These are phyloP conservation scores for Fusarium sp. DNA, from an alignment of 2,329 filamentous ascomycete genomes.

Conservation along the genomic window DNA sequence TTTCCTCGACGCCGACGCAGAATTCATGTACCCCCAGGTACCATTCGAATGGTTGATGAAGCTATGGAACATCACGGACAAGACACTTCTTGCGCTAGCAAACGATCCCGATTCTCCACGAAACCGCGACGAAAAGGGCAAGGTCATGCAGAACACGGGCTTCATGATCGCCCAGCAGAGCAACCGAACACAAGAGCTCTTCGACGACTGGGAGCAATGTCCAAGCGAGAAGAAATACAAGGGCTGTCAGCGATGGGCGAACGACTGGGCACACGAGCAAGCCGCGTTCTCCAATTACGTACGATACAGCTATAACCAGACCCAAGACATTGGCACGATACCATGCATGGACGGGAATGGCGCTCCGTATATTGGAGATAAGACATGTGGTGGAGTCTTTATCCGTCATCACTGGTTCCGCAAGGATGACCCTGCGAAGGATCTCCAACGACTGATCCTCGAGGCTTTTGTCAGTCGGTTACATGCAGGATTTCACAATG, in stretches of 20 bases:
- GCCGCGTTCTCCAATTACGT: slow-evolving; percentile 41
- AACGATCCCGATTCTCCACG: slow-evolving; percentile 52
- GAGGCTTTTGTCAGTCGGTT: slow-evolving; percentile 1
- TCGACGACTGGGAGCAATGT: slow-evolving; percentile 16
- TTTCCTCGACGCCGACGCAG: slow-evolving; percentile 56
- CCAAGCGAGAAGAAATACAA: slow-evolving; percentile 2
- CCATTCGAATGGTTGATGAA: slow-evolving; percentile 60
- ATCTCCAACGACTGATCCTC: not conserved
- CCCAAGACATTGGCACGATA: slow-evolving; percentile 33
- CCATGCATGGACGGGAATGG: slow-evolving; percentile 42
- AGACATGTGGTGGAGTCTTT: slow-evolving; percentile 38
- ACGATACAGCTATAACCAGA: slow-evolving; percentile 39
- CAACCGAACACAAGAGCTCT: slow-evolving; percentile 34
- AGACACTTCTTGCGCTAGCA: slow-evolving; percentile 56
- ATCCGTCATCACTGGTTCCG: slow-evolving; percentile 39
- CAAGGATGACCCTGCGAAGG: slow-evolving; percentile 15
- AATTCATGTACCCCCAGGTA: slow-evolving; percentile 54
- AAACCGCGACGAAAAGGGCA: slow-evolving; percentile 48
- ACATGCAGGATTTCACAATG: slow-evolving; percentile 14
- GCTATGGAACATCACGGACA: slow-evolving; percentile 53
- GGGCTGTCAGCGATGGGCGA: slow-evolving; percentile 34
- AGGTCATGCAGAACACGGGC: slow-evolving; percentile 35
- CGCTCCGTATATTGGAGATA: slow-evolving; percentile 33
- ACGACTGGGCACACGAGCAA: slow-evolving; percentile 44
- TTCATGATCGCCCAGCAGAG: slow-evolving; percentile 37